Evolutionary conservation across 495 filamentous ascomycete genomes (phyloP), one percentile per base, ranked within the genome.

Genomic region (Tuber indicum): DNA sequence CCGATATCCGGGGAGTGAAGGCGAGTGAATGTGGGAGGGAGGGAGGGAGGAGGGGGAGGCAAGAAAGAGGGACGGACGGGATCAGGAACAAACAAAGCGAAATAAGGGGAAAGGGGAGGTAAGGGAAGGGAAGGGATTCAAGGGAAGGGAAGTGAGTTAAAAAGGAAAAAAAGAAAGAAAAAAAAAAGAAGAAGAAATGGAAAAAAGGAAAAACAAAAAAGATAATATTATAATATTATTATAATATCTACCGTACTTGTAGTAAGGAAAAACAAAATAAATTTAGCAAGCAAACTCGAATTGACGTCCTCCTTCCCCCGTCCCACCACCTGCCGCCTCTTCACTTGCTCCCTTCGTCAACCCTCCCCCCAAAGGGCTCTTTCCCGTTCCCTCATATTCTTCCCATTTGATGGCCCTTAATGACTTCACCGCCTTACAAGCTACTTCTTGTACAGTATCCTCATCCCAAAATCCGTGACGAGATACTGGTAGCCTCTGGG

Each of bases 111-210:
- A 47, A 23, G 42, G 43, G 6, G 6, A 7, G 43, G 43, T n/a
- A 39, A 41, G 39, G 42, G 58, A 36, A 78, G 46, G 47, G 71
- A 74, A 74, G 72, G 47, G 74, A n/a, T 39, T 41, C 75, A 19
- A 79, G 39, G 42, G 58, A 43, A 78, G 46, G 47, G 71, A 74
- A 74, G 72, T 62, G 74, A 23, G 44, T 39, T 79, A 19, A 80
- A 75, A 75, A 76, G 62, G 71, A 45, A 70, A 76, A 71, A 45
- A 77, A n/a, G 66, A 78, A 79, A 49, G 74, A 70, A 76, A 71
- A 45, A 77, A n/a, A 74, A 78, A 79, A 49, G 74, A 76, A 74
- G 70, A 47, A 23, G 10, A 49, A 79, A 71, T 6, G 7, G 66
- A 32, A 62, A 70, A 74, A 70, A 45, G 58, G 26, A 73, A 62